Conservation (phyloP, 495 filamentous ascomycete species). For the Parmelia sp. region DNA sequence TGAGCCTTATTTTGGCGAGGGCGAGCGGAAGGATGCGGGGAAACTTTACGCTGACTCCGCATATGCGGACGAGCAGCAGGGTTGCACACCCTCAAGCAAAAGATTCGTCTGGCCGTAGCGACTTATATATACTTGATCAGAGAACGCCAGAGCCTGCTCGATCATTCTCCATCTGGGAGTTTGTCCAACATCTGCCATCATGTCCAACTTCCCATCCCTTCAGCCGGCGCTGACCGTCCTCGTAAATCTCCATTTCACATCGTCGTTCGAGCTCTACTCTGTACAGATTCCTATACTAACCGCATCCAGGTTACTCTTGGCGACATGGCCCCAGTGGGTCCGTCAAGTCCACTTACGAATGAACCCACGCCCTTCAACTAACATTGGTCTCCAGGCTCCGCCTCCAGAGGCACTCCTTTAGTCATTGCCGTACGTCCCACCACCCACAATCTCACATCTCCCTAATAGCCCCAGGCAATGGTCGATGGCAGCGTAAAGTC, state of each 20-base stretch:
- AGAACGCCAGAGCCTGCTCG: not conserved
- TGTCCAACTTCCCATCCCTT: constrained; percentile 34
- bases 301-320: constrained; percentile 27
- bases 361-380: not conserved
- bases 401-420: constrained; percentile 25
- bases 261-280: not conserved
- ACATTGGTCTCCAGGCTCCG: constrained; percentile 16
- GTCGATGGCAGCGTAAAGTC: constrained; percentile 39
- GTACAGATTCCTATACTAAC: not conserved
- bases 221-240: constrained; percentile 42
- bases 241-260: constrained; percentile 26
- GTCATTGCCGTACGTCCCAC: constrained; percentile 29
- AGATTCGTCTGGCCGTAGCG: not conserved
- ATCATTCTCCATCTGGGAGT: not conserved
- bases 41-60: not conserved
- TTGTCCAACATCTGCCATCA: not conserved
- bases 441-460: not conserved
- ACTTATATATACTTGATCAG: not conserved
- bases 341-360: not conserved
- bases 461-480: constrained; percentile 36
- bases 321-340: constrained; percentile 23
- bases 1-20: no score
- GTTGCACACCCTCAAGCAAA: no score
- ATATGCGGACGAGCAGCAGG: no score
- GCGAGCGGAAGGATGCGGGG: constrained; percentile 9